A percentile compares a stretch with the other conserved stretches of the same genome.
Evolutionary conservation across 1,284 basidiomycete species (phyloP).

Genomic region (Binderoboletus segoi): DNA sequence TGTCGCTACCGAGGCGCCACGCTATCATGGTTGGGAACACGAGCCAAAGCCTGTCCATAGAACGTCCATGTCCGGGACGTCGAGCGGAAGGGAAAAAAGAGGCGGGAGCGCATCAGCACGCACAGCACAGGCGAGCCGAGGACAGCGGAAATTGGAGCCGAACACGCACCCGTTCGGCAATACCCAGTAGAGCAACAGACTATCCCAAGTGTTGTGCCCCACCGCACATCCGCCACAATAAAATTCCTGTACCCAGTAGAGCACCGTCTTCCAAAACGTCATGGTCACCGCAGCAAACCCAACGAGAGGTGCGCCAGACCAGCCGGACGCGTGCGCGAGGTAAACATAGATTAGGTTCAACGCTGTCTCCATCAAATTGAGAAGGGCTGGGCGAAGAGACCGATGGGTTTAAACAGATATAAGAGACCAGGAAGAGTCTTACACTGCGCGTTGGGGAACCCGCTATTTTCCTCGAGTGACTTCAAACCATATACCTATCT

Average conservation of each 20-base stretch:
- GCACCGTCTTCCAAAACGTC: slow-evolving; percentile 82
- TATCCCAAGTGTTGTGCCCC: slow-evolving; percentile 69
- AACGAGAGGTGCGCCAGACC: slow-evolving; percentile 68
- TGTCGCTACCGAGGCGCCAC: slow-evolving; percentile 57
- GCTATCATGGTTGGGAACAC: slow-evolving; percentile 65
- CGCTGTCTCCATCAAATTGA: slow-evolving; percentile 81
- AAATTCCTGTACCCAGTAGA: slow-evolving; percentile 83
- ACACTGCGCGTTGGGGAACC: slow-evolving; percentile 91
- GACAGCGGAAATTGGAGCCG: background rate
- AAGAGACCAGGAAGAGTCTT: slow-evolving; percentile 22
- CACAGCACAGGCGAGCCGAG: background rate
- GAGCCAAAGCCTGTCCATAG: slow-evolving; percentile 63
- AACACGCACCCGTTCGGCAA: slow-evolving; percentile 75
- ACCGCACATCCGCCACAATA: slow-evolving; percentile 71
- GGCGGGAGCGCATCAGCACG: background rate
- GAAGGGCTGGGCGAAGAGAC: slow-evolving; percentile 49
- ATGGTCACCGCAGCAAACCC: slow-evolving; percentile 74
- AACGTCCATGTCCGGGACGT: background rate
- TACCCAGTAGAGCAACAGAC: slow-evolving; percentile 67
- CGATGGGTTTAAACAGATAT: background rate
- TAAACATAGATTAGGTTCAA: slow-evolving; percentile 80
- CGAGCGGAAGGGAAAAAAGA: background rate
- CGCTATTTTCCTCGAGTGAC: slow-evolving; percentile 64
- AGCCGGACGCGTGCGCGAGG: slow-evolving; percentile 61
- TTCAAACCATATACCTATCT: slow-evolving; percentile 72